These are phyloP conservation scores for Medicago arabica DNA, from an alignment of 306 rosid species.

Conservation along the genomic window DNA sequence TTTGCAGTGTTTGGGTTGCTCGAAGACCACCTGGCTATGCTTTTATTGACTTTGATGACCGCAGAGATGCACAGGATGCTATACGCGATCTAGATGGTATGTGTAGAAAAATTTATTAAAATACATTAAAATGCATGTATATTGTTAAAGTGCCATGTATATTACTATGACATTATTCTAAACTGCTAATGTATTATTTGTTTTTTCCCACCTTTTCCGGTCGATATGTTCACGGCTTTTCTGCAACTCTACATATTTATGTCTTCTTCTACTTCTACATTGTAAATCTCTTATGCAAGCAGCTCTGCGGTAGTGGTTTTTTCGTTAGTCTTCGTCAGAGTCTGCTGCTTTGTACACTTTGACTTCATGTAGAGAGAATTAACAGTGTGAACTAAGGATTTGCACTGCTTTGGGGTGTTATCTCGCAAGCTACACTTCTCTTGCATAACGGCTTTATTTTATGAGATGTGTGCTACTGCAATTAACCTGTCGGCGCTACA, in stretches of 20 bases:
- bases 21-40: slow-evolving; percentile 99
- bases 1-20: slow-evolving; percentile 96
- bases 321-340: slow-evolving; percentile 50
- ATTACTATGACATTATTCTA: slow-evolving; percentile 26
- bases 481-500: slow-evolving; percentile 40
- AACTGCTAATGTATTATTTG: slow-evolving; percentile 53
- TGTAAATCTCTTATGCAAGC: slow-evolving; percentile 52
- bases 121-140: slow-evolving; percentile 19
- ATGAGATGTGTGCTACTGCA: slow-evolving; percentile 55
- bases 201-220: slow-evolving; percentile 58
- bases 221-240: slow-evolving; percentile 54
- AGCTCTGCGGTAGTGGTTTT: slow-evolving; percentile 57
- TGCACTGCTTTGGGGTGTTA: slow-evolving; percentile 52
- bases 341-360: slow-evolving; percentile 54
- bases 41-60: slow-evolving; percentile 91
- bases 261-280: slow-evolving; percentile 66
- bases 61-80: slow-evolving; percentile 92
- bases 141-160: slow-evolving; percentile 4
- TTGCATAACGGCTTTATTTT: slow-evolving; percentile 51
- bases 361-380: slow-evolving; percentile 56
- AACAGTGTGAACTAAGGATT: slow-evolving; percentile 50
- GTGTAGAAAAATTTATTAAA: slow-evolving; percentile 29
- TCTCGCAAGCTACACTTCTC: slow-evolving; percentile 57
- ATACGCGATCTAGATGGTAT: slow-evolving; percentile 94
- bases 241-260: slow-evolving; percentile 49